Evolutionary conservation across 2,329 filamentous ascomycete genomes (phyloP), one percentile per base, ranked within the genome.

Genomic region (Aspergillus amoenus): DNA sequence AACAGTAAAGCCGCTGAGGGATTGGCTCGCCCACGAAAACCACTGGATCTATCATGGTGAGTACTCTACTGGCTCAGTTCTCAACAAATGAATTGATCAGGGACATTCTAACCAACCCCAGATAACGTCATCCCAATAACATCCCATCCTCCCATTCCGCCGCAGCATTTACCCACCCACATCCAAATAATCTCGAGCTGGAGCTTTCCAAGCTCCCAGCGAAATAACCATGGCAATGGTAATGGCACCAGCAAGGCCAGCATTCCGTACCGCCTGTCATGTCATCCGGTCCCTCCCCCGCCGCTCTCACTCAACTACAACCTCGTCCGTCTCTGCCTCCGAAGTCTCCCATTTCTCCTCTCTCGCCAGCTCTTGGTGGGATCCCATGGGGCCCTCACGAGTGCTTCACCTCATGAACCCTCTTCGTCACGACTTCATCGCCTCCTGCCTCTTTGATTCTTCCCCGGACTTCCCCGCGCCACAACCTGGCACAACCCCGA

Each of bases 351-450:
- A 99, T 80, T 99, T 99, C 84, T 92, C 92, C 70, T 86, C 87
- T 61, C 90, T 99, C 68, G 94, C 94, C 63, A 90, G 90, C 64
- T 88, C 88, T 68, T 99, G 94, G 94, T 99, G 94, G 94, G 93
- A 97, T 76, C 90, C 93, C 1, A 87, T 96, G 70, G 94, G 94
- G 51, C 88, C 93, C 6, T 97, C 92, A 4, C 87, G 93, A 40
- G 86, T 97, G 57, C 86, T 99, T 2, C 94, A 99, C 76, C 88
- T 96, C 64, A 97, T 99, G 93, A 97, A 99, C 78, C 94, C 94
- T 2, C 85, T 96, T 45, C 92, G 94, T 34, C 93, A 97, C 78
- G 87, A 92, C 76, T 97, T 97, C 77, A 94, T 97, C 73, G 82
- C 82, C 21, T 77, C 79, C 61, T 97, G 93, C 71, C 84, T 88